These are phyloP conservation scores for Endocalyx cinctus DNA, from an alignment of 2,329 filamentous ascomycete genomes.

Conservation along the genomic window DNA sequence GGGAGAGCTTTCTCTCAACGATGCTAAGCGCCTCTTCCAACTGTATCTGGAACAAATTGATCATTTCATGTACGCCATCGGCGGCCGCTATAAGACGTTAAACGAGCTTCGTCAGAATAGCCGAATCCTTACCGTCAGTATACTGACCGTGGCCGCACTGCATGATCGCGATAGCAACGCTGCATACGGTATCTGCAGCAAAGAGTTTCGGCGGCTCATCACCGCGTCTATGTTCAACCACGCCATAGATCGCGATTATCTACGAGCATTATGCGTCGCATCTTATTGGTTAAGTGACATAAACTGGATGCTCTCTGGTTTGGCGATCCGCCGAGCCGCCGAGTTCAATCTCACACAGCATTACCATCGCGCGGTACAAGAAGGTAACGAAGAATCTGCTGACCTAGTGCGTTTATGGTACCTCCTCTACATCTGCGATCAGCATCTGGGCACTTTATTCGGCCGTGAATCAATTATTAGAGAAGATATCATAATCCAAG, in stretches of 20 bases:
- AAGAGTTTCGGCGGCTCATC: slow-evolving; percentile 15
- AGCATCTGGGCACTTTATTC: slow-evolving; percentile 56
- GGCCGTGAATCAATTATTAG: slow-evolving; percentile 54
- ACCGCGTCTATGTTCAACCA: slow-evolving; percentile 30
- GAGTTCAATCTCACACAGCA: slow-evolving; percentile 42
- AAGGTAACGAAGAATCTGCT: slow-evolving; percentile 37
- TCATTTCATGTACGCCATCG: slow-evolving; percentile 45
- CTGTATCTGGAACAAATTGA: slow-evolving; percentile 48
- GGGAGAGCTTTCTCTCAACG: slow-evolving; percentile 39
- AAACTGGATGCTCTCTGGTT: slow-evolving; percentile 57
- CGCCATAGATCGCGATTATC: slow-evolving; percentile 40
- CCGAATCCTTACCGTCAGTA: slow-evolving; percentile 46
- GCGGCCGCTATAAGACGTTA: slow-evolving; percentile 44
- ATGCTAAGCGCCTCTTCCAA: slow-evolving; percentile 47
- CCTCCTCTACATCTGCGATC: slow-evolving; percentile 48
- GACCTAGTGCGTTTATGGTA: slow-evolving; percentile 59
- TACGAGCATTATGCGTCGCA: slow-evolving; percentile 55
- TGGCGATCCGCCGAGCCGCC: slow-evolving; percentile 44
- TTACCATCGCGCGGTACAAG: slow-evolving; percentile 34
- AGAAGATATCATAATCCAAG: slow-evolving; percentile 53
- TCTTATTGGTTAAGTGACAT: slow-evolving; percentile 61
- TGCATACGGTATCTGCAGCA: slow-evolving; percentile 15
- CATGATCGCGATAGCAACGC: slow-evolving; percentile 18
- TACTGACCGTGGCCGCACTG: slow-evolving; percentile 43
- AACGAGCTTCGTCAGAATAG: slow-evolving; percentile 50